Conservation (phyloP, 371 early-diverging fungal species). For the Mortierella sp. region DNA sequence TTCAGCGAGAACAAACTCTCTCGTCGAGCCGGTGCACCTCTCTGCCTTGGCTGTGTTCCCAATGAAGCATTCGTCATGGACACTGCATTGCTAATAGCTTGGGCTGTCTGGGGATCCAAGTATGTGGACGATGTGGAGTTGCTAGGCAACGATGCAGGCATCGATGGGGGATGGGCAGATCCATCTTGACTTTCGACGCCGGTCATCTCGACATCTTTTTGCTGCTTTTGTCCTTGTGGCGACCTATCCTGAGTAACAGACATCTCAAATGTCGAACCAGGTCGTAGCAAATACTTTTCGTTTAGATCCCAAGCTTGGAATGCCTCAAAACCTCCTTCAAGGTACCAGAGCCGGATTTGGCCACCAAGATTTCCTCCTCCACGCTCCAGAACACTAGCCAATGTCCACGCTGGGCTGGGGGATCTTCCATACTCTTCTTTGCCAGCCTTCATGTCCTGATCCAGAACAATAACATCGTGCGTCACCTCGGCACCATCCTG, state of each 20-base stretch:
- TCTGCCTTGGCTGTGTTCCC: conserved; percentile 13
- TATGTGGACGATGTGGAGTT: conserved; percentile 14
- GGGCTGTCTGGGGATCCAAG: conserved; percentile 34
- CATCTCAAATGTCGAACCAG: conserved; percentile 18
- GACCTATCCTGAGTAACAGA: background rate
- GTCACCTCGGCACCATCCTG: background rate
- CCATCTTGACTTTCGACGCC: conserved; percentile 7
- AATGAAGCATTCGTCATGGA: conserved; percentile 46
- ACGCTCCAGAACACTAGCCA: conserved; percentile 64
- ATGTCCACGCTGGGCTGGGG: conserved; percentile 70
- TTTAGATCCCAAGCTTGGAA: conserved; percentile 55
- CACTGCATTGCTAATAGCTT: conserved; percentile 42
- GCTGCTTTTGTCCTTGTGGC: conserved; percentile 8
- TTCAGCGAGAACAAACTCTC: conserved; percentile 48
- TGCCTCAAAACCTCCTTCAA: conserved; percentile 62
- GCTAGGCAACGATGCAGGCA: conserved; percentile 29
- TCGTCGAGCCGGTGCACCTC: conserved; percentile 27
- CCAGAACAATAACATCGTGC: conserved; percentile 61
- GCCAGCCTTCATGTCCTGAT: conserved; percentile 63
- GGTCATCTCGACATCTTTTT: conserved; percentile 16
- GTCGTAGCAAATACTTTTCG: conserved; percentile 30
- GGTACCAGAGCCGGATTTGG: conserved; percentile 54
- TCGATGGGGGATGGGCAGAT: conserved; percentile 12
- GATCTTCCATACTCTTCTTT: conserved; percentile 52
- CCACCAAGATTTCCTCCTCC: conserved; percentile 44